phyloP scores from a whole-genome alignment of 208 protist genomes.

The Spongospora subterranea region DNA sequence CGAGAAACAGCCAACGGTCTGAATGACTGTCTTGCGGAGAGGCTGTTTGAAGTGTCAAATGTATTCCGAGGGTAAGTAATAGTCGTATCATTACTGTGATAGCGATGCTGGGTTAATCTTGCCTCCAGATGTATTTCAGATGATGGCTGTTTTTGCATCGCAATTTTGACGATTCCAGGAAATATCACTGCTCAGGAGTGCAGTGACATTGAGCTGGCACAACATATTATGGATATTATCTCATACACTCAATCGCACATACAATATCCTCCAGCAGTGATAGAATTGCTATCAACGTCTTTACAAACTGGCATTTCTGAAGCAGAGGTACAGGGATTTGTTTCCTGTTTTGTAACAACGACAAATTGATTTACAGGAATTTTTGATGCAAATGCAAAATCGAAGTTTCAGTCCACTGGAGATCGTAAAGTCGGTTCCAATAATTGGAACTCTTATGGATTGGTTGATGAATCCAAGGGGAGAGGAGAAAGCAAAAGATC shows the following conservation, averaged over 20 bases:
- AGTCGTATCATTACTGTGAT: not conserved
- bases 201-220: not conserved
- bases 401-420: slow-evolving; percentile 24
- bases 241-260: not conserved
- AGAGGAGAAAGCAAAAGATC: not conserved
- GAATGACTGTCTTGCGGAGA: slow-evolving; percentile 30
- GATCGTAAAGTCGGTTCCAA: not conserved
- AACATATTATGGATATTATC: not conserved
- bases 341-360: not conserved
- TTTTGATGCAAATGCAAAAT: not conserved
- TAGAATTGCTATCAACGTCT: not conserved
- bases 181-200: not conserved
- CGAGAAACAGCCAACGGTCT: slow-evolving; percentile 11
- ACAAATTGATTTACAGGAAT: not conserved
- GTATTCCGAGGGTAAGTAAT: not conserved
- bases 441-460: not conserved
- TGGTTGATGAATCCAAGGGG: not conserved
- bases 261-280: not conserved
- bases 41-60: not conserved
- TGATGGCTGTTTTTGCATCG: not conserved
- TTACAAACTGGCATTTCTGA: slow-evolving; percentile 21
- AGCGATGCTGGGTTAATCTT: not conserved
- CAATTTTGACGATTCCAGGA: slow-evolving; percentile 10
- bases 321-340: not conserved
- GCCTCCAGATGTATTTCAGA: not conserved